Conservation (phyloP, 1,284 basidiomycete species). For the Pascua sp. region DNA sequence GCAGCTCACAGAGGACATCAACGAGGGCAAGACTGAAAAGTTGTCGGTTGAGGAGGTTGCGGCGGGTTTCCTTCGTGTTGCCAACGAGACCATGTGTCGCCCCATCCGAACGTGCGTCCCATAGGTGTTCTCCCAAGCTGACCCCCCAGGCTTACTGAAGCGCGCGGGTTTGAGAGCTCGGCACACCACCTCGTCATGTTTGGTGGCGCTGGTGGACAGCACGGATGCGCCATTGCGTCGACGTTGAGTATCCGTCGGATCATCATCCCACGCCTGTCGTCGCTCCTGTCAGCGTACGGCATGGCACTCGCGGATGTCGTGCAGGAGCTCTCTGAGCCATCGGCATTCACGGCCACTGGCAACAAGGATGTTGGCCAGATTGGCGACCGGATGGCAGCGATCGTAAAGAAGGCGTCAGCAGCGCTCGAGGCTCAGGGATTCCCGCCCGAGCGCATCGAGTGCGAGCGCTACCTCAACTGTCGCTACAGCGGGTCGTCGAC, state of each 20-base stretch:
- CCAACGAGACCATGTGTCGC: constrained; percentile 44
- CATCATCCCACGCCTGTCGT: constrained; percentile 38
- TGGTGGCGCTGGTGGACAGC: constrained; percentile 44
- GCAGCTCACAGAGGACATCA: constrained; percentile 50
- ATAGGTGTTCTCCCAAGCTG: neutral
- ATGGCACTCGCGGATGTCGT: constrained; percentile 43
- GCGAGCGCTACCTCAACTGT: constrained; percentile 57
- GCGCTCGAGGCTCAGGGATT: constrained; percentile 80
- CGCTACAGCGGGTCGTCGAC: constrained; percentile 39
- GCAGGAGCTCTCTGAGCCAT: constrained; percentile 35
- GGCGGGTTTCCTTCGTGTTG: constrained; percentile 34
- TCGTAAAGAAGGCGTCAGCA: constrained; percentile 54
- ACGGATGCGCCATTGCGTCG: constrained; percentile 35
- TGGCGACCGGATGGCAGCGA: constrained; percentile 19
- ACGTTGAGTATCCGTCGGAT: constrained; percentile 36
- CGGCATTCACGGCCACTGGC: constrained; percentile 23
- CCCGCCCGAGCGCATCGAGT: constrained; percentile 62
- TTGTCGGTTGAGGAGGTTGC: constrained; percentile 34
- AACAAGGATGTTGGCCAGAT: constrained; percentile 22
- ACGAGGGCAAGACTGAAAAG: constrained; percentile 31
- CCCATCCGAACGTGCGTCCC: constrained; percentile 31
- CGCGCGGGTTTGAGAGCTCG: constrained; percentile 33
- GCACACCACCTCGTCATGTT: constrained; percentile 39
- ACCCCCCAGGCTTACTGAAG: constrained; percentile 29
- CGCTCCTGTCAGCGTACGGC: constrained; percentile 42